Conservation (phyloP, 2,329 filamentous ascomycete genomes). For the Scedosporium minutisporum region DNA sequence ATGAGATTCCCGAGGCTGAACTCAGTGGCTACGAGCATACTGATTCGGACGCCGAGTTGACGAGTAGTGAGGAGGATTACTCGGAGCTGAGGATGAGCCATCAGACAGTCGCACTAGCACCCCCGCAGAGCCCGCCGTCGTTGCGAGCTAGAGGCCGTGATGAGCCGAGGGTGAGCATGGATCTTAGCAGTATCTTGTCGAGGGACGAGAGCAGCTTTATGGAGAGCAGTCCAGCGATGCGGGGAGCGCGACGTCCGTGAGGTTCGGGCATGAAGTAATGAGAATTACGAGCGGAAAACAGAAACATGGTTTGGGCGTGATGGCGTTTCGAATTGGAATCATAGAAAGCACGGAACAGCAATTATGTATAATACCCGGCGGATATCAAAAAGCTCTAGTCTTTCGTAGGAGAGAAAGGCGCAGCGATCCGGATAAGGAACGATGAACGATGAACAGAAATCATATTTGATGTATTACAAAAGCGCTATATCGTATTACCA, state of each 20-base stretch:
- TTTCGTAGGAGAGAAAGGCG: not conserved
- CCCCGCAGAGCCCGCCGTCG: slow-evolving; percentile 30
- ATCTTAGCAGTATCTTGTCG: slow-evolving; percentile 46
- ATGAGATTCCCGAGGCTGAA: slow-evolving; percentile 58
- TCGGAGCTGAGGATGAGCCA: slow-evolving; percentile 55
- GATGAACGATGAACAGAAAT: not conserved
- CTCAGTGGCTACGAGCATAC: slow-evolving; percentile 65
- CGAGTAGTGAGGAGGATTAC: slow-evolving; percentile 54
- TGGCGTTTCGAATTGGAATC: not conserved
- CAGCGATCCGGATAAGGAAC: not conserved
- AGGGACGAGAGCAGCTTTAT: slow-evolving; percentile 48
- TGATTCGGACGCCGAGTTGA: slow-evolving; percentile 59
- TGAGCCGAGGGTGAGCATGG: slow-evolving; percentile 37
- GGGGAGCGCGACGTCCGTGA: slow-evolving; percentile 1
- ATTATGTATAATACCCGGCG: slow-evolving; percentile 1
- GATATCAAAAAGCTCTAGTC: not conserved
- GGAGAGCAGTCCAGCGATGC: slow-evolving; percentile 37
- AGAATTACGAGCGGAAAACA: not conserved
- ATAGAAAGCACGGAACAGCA: not conserved
- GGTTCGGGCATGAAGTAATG: not conserved
- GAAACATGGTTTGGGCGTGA: not conserved
- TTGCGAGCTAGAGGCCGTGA: slow-evolving; percentile 19
- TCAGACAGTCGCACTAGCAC: slow-evolving; percentile 13
- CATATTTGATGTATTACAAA: not conserved
- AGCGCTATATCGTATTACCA: not conserved